These are phyloP conservation scores for Candida takata DNA, from an alignment of 805 yeast genomes.

Conservation along the genomic window DNA sequence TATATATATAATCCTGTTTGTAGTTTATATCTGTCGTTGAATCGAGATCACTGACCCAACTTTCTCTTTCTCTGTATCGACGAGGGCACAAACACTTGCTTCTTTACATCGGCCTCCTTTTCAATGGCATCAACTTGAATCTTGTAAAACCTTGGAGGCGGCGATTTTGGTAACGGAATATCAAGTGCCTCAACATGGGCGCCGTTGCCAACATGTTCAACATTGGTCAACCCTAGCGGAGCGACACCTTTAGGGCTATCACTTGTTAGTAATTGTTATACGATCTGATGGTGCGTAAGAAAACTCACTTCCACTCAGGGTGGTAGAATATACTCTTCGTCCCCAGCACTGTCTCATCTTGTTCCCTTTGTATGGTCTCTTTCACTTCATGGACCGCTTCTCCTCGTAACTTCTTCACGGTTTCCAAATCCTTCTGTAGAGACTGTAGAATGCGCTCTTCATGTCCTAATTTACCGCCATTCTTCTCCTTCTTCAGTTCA, in stretches of 20 bases:
- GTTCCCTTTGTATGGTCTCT: not conserved
- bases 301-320: slow-evolving; percentile 46
- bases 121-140: slow-evolving; percentile 5
- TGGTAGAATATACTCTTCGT: slow-evolving; percentile 50
- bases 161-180: slow-evolving; percentile 27
- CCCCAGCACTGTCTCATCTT: slow-evolving; percentile 29
- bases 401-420: slow-evolving; percentile 24
- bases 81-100: slow-evolving; percentile 6
- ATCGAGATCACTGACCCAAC: not conserved
- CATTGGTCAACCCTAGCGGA: slow-evolving; percentile 9
- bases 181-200: slow-evolving; percentile 14
- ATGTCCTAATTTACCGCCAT: slow-evolving; percentile 30
- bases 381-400: slow-evolving; percentile 1
- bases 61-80: slow-evolving; percentile 2
- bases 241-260: slow-evolving; percentile 2
- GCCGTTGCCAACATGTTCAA: slow-evolving; percentile 3
- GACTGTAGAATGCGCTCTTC: slow-evolving; percentile 29
- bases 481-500: slow-evolving; percentile 22
- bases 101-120: slow-evolving; percentile 2
- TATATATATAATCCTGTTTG: too few relatives aligned
- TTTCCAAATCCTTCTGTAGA: slow-evolving; percentile 35
- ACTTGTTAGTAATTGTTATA: not conserved
- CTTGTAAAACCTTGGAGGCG: slow-evolving; percentile 18
- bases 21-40: too few relatives aligned
- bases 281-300: not conserved